These are phyloP conservation scores for Yarrowia sp. DNA, from an alignment of 805 yeast genomes.

Conservation along the genomic window DNA sequence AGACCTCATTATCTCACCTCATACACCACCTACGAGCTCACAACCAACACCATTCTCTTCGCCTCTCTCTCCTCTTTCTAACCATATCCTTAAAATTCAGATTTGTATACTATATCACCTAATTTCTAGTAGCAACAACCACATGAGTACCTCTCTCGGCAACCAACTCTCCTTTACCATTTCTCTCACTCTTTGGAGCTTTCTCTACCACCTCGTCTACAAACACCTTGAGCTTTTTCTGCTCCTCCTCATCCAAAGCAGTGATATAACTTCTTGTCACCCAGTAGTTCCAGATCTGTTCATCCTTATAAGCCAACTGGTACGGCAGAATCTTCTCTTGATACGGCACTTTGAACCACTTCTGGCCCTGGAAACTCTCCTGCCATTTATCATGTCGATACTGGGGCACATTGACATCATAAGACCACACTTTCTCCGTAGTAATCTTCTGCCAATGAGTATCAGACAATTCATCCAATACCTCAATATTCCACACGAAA, in stretches of 20 bases:
- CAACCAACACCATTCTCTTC: no score
- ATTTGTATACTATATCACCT: no score
- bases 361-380: constrained; percentile 39
- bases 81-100: no score
- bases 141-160: constrained; percentile 17
- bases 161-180: not conserved
- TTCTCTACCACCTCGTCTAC: not conserved
- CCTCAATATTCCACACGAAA: constrained; percentile 60
- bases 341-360: constrained; percentile 40
- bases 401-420: constrained; percentile 54
- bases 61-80: no score
- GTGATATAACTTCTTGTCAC: constrained; percentile 56
- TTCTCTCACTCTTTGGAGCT: not conserved
- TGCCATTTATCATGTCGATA: constrained; percentile 50
- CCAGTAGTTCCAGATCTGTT: constrained; percentile 51
- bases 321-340: constrained; percentile 42
- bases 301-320: constrained; percentile 36
- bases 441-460: constrained; percentile 44
- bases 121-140: not conserved
- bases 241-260: constrained; percentile 43
- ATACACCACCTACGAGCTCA: no score
- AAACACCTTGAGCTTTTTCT: constrained; percentile 28
- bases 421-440: constrained; percentile 40
- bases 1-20: no score
- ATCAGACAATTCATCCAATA: constrained; percentile 32